These are phyloP conservation scores for Solanum stenotomum DNA, from an alignment of 257 asterid species.

Conservation along the genomic window DNA sequence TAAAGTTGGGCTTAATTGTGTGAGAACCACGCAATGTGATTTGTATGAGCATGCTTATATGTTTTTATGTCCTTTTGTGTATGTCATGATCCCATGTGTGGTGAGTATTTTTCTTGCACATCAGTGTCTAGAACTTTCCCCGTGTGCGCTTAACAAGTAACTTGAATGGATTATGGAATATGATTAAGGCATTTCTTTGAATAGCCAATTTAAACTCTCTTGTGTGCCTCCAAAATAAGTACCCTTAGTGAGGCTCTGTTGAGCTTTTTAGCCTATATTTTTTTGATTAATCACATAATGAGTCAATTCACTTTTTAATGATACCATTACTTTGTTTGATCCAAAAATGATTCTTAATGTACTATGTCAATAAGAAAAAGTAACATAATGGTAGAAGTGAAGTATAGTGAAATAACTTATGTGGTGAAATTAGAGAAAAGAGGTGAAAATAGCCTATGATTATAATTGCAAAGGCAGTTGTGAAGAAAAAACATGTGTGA, in stretches of 20 bases:
- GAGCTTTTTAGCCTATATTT: background rate
- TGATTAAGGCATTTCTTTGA: background rate
- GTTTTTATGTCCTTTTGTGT: background rate
- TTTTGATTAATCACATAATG: background rate
- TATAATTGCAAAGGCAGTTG: too few relatives aligned
- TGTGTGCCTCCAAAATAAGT: background rate
- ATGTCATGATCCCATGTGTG: background rate
- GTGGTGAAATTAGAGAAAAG: background rate
- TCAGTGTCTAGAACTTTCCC: background rate
- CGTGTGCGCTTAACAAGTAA: background rate
- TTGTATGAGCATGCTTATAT: background rate
- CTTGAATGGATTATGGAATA: background rate
- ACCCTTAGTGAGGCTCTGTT: background rate
- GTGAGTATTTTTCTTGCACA: background rate
- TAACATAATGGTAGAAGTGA: background rate
- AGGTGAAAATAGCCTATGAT: too few relatives aligned
- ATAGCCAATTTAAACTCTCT: background rate
- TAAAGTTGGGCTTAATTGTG: background rate
- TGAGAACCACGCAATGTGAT: background rate
- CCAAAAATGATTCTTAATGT: background rate
- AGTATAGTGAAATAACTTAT: background rate
- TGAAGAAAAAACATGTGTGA: too few relatives aligned
- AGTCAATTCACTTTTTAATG: too few relatives aligned
- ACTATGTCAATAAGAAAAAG: too few relatives aligned
- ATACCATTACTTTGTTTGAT: background rate